Conservation (phyloP, 2,329 filamentous ascomycete genomes). For the Cladosporium colombiae region DNA sequence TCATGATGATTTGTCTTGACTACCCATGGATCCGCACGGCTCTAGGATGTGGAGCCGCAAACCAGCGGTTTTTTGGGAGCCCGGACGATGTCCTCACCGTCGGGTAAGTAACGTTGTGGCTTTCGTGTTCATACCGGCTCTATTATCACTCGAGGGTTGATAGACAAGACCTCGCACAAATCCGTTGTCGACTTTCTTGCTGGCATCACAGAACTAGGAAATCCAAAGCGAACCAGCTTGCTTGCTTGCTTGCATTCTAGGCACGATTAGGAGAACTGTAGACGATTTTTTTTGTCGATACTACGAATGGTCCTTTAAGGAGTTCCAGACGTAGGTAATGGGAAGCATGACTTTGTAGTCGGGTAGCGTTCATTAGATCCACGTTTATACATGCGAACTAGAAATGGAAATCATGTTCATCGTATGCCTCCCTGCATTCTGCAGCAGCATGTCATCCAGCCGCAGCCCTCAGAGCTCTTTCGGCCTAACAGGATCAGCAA, state of each 20-base stretch:
- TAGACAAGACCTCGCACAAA: background rate
- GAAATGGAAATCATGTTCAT: background rate
- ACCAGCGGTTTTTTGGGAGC: background rate
- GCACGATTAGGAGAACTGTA: too few relatives aligned
- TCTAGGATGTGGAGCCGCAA: background rate
- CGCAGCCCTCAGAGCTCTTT: slow-evolving; percentile 46
- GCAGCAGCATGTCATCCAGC: background rate
- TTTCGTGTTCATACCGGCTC: background rate
- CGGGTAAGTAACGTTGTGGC: background rate
- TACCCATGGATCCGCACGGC: background rate
- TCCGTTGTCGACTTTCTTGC: background rate
- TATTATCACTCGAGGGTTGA: background rate
- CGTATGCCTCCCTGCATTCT: background rate
- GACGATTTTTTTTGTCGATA: too few relatives aligned
- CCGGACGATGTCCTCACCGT: background rate
- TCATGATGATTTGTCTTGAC: background rate
- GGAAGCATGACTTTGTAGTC: background rate
- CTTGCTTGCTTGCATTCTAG: too few relatives aligned
- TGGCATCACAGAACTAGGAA: too few relatives aligned
- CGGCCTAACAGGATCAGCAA: slow-evolving; percentile 47
- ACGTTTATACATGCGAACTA: background rate
- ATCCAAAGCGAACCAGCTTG: too few relatives aligned
- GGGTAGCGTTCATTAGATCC: background rate
- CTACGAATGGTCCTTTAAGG: too few relatives aligned
- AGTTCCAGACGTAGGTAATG: background rate